Evolutionary conservation across 345 rosid species (phyloP).

Genomic region (Heritiera fomes): DNA sequence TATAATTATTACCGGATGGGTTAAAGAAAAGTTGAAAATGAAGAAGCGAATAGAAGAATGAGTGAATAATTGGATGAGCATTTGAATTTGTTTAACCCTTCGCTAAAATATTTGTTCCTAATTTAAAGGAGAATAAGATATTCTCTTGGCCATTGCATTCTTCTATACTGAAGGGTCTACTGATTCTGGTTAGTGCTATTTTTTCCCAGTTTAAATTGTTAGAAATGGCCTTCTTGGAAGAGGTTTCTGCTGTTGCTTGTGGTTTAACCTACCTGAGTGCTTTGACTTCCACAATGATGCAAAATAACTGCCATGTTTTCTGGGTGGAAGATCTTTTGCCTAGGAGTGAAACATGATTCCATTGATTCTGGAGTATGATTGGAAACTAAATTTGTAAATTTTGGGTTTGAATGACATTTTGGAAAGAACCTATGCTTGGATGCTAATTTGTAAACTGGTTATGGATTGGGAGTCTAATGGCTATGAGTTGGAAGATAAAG

Average conservation of each 20-base stretch:
- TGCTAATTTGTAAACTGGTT: background rate
- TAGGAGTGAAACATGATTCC: background rate
- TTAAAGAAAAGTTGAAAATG: background rate
- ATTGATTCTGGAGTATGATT: background rate
- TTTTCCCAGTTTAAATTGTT: background rate
- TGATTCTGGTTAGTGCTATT: too few relatives aligned
- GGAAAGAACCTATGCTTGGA: background rate
- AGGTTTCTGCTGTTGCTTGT: background rate
- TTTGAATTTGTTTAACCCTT: background rate
- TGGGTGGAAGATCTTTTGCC: background rate
- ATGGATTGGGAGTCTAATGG: background rate
- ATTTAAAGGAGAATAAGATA: background rate
- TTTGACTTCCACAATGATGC: background rate
- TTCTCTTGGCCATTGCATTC: background rate
- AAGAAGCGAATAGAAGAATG: background rate
- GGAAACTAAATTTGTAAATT: background rate
- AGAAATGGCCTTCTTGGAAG: background rate
- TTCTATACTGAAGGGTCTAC: background rate
- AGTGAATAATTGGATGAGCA: background rate
- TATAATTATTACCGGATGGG: background rate
- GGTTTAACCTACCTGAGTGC: background rate
- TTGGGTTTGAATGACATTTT: background rate
- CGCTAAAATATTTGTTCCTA: background rate
- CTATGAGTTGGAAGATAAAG: background rate
- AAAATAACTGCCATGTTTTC: background rate